Base-by-base conservation (phyloP, 2,329 filamentous ascomycete species). In the Aspergillus latus region DNA sequence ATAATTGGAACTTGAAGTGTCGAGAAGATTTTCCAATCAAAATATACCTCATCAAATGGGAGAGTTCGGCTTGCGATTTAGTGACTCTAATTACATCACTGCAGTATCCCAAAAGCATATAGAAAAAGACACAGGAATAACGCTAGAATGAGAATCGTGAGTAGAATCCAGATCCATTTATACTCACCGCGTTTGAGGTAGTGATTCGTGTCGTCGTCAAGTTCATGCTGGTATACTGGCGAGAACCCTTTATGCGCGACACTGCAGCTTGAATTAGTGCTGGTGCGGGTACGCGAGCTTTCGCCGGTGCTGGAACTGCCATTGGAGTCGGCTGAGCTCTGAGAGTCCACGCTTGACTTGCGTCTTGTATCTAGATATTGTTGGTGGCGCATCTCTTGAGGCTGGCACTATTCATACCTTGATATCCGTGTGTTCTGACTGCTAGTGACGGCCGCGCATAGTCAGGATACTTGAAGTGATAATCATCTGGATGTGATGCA, bases 81-180 rank as follows among this genome's bases (percentile, higher is more conserved):
- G 21, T 21, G 21, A 21, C 21, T 39, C 43, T 48, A 49, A 54
- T 49, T 59, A 62, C 49, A 66, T 67, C 60, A 66, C 49, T 36
- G 49, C 45, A 68, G 60, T 8, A 67, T 62, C 32, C 57, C 56
- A 43, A 67, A 64, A n/a, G 48, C 57, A 40, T 64, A 67, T 48
- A 65, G 59, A 39, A 64, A 68, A 9, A 64, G 60, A 57, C 62
- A 64, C 3, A 64, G 49, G 36, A 64, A 64, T 61, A 68, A 64
- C 53, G 59, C 55, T 15, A 63, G 28, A 9, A 65, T 45, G 26
- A 65, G 50, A 26, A 66, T 2, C 11, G 59, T 59, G n/a, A 68
- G 57, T 15, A 57, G 7, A 28, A 63, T 62, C 59, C 49, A 67
- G 13, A 67, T 53, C 59, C 59, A 65, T 55, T 59, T 66, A 47